A percentile compares a stretch with the other conserved stretches of the same genome.
Evolutionary conservation across 1,284 basidiomycete species (phyloP).

Genomic region (Exobasidium rhododendri): DNA sequence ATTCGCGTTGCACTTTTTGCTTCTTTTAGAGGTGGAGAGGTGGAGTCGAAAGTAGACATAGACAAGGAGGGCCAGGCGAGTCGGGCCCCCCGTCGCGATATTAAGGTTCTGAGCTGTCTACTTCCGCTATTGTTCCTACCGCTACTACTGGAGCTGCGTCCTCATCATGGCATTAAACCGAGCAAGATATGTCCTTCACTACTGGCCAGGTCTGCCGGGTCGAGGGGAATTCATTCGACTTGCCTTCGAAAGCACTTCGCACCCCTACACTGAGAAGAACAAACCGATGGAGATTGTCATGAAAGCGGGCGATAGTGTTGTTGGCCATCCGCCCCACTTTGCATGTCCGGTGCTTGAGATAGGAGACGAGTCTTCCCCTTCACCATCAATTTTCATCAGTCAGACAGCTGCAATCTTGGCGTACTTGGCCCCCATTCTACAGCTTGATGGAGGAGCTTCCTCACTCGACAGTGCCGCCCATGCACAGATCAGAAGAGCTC

Average conservation of each 20-base stretch:
- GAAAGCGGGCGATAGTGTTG: not conserved
- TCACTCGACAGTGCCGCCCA: conserved; percentile 14
- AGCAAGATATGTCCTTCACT: conserved; percentile 4
- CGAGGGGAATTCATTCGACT: conserved; percentile 60
- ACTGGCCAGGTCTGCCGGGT: conserved; percentile 57
- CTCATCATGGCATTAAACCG: not conserved
- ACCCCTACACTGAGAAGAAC: conserved; percentile 56
- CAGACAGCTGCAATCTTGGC: conserved; percentile 59
- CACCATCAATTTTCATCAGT: conserved; percentile 37
- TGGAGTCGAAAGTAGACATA: no score
- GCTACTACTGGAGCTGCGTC: no score
- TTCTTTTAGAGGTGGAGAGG: no score
- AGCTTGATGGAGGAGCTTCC: conserved; percentile 31
- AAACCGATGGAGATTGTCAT: conserved; percentile 21
- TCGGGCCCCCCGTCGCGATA: no score
- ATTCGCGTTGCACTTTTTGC: no score
- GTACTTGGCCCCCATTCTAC: conserved; percentile 58
- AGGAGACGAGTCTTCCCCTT: conserved; percentile 12
- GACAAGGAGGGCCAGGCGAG: no score
- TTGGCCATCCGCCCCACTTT: conserved; percentile 42
- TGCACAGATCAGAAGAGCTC: conserved; percentile 26
- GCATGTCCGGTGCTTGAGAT: conserved; percentile 53
- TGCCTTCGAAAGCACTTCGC: conserved; percentile 58
- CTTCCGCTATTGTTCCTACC: no score
- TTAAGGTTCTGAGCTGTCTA: no score